Base-by-base conservation (phyloP, 805 yeast genomes). In the Myxozyma neotropica region DNA sequence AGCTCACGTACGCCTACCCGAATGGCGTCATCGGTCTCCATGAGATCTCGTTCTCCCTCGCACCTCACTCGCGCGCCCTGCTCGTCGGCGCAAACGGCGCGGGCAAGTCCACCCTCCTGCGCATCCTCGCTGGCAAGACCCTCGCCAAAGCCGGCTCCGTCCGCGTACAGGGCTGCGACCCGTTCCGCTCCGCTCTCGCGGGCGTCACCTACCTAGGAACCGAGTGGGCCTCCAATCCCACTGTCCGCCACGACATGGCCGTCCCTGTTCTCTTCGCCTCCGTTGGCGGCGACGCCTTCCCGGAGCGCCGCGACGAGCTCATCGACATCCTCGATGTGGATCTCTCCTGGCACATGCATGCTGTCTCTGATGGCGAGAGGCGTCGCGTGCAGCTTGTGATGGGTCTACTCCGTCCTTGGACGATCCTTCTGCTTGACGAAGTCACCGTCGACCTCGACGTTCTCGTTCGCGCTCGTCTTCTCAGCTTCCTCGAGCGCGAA, bases 391-490 rank as follows among this genome's bases (percentile, higher is more conserved):
- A 94, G 71, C 77, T 94, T 58, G 88, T 86, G 35, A 91, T 94
- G 96, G 98, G 98, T 0, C 78, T 94, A 49, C 75, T 93, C 61
- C 85, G 87, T 68, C 97, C 97, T 4, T 94, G 97, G 96, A 84
- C 83, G 61, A 79, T 91, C 21, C 75, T 94, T 33, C 76, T 94
- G n/a, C 77, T 94, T 49, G 99, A 94, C 72, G 99, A 94, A 72
- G 98, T 94, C 39, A 94, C 99, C 0, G 96, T 94, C 27, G 99
- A 94, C 73, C 79, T 94, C 66, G 99, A 94, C 71, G 99, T 94
- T 5, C 79, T 94, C 50, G 98, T 92, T 1, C 80, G 99, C 67
- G 83, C 85, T 35, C 79, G 89, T 55, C 75, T 94, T 51, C 76
- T 94, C 63, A 76, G 79, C 1, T 94, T 89, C 71, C 76, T 94